These are phyloP conservation scores for Phytophthora uliginosa DNA, from an alignment of 352 stramenopile genomes.

Conservation along the genomic window DNA sequence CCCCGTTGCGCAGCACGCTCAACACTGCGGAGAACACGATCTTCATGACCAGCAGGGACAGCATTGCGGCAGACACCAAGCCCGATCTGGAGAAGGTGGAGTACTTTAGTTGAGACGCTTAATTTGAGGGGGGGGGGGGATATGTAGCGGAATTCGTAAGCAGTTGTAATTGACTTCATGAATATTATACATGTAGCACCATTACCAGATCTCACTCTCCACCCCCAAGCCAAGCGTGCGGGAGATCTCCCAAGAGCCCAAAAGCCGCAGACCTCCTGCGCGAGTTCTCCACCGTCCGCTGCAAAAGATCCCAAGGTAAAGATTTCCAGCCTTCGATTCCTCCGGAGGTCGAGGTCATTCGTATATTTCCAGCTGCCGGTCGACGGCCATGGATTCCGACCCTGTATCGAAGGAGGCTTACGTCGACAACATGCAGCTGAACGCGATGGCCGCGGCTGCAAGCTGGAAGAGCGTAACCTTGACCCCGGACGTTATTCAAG, in stretches of 20 bases:
- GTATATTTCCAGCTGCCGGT: neutral
- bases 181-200: neutral
- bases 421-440: neutral
- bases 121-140: neutral
- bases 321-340: neutral
- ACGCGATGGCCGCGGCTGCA: slow-evolving; percentile 8
- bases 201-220: neutral
- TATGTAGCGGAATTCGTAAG: neutral
- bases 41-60: slow-evolving; percentile 27
- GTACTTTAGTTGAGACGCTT: slow-evolving; percentile 13
- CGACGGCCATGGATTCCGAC: neutral
- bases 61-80: slow-evolving; percentile 5
- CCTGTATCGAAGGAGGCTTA: neutral
- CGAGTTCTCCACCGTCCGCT: neutral
- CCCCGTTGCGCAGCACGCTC: slow-evolving; percentile 22
- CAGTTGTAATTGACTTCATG: slow-evolving; percentile 1
- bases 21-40: slow-evolving; percentile 29
- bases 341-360: neutral
- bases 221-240: neutral
- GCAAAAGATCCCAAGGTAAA: neutral
- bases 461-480: slow-evolving; percentile 36
- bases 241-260: neutral
- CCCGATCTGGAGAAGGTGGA: slow-evolving; percentile 20
- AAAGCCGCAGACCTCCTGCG: slow-evolving; percentile 5
- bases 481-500: slow-evolving; percentile 26